Conservation (phyloP, 305 asterid genomes). For the Plantago rigida region DNA sequence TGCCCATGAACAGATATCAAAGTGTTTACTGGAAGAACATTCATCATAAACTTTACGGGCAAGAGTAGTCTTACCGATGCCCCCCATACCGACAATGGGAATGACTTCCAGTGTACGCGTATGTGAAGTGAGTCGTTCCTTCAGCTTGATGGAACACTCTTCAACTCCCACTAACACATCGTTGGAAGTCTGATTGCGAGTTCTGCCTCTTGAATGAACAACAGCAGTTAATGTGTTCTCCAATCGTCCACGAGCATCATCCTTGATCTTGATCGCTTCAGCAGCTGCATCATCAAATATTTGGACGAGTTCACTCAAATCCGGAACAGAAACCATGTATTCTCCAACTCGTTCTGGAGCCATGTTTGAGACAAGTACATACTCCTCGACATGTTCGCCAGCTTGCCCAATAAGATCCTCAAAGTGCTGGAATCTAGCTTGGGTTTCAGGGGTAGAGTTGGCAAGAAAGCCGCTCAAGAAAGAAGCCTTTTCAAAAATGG, state of each 20-base stretch:
- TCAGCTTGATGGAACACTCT: background rate
- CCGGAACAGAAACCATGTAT: background rate
- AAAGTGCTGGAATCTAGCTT: background rate
- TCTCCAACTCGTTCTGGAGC: background rate
- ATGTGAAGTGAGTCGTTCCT: background rate
- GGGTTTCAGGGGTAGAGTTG: background rate
- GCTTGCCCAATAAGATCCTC: background rate
- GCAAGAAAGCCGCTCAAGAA: slow-evolving; percentile 5
- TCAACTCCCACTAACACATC: background rate
- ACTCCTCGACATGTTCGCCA: background rate
- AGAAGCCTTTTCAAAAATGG: background rate
- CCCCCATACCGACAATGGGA: slow-evolving; percentile 4
- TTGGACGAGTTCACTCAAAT: background rate
- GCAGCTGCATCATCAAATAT: background rate
- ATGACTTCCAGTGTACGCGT: background rate
- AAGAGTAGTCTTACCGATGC: background rate
- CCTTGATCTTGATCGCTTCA: background rate
- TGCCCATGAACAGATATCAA: background rate
- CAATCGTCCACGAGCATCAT: background rate
- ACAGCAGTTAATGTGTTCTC: background rate
- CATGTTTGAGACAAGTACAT: background rate
- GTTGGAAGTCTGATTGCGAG: background rate
- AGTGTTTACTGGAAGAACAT: background rate
- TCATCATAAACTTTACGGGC: background rate
- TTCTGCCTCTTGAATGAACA: background rate